Evolutionary conservation across 2,329 filamentous ascomycete genomes (phyloP).

Genomic region (Hymenotorrendiella dingleyae): DNA sequence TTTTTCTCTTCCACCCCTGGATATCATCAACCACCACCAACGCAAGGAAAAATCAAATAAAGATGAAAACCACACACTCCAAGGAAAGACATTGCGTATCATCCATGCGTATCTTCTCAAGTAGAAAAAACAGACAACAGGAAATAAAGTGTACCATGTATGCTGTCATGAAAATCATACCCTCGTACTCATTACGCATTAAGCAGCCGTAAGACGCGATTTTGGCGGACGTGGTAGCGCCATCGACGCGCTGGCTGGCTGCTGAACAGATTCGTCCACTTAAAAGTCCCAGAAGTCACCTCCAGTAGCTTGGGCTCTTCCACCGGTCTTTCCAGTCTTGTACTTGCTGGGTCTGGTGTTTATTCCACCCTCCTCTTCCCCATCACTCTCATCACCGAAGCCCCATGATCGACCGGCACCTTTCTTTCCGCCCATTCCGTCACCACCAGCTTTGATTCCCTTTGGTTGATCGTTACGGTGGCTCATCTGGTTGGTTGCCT

Average conservation of each 20-base stretch:
- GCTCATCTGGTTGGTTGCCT: conserved; percentile 29
- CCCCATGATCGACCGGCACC: conserved; percentile 42
- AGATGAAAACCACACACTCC: too few relatives aligned
- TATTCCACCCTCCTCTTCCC: conserved; percentile 30
- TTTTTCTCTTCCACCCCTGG: too few relatives aligned
- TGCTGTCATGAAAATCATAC: conserved; percentile 1
- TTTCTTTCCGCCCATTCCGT: conserved; percentile 27
- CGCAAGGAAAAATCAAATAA: too few relatives aligned
- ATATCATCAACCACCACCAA: too few relatives aligned
- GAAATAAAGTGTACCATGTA: conserved; percentile 2
- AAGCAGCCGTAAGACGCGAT: not conserved
- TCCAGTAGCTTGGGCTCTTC: conserved; percentile 24
- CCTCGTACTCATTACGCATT: conserved; percentile 2
- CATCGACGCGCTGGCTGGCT: not conserved
- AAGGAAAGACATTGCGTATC: too few relatives aligned
- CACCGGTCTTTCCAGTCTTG: conserved; percentile 23
- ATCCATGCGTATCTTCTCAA: too few relatives aligned
- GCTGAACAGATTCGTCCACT: conserved; percentile 1
- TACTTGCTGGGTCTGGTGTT: conserved; percentile 23
- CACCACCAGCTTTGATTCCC: conserved; percentile 25
- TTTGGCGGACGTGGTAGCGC: not conserved
- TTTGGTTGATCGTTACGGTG: conserved; percentile 17
- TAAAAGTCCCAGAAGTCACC: conserved; percentile 35
- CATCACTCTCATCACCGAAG: conserved; percentile 47
- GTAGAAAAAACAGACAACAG: not conserved